Evolutionary conservation across 352 stramenopile genomes (phyloP).

Genomic region (Phytophthora ramorum): DNA sequence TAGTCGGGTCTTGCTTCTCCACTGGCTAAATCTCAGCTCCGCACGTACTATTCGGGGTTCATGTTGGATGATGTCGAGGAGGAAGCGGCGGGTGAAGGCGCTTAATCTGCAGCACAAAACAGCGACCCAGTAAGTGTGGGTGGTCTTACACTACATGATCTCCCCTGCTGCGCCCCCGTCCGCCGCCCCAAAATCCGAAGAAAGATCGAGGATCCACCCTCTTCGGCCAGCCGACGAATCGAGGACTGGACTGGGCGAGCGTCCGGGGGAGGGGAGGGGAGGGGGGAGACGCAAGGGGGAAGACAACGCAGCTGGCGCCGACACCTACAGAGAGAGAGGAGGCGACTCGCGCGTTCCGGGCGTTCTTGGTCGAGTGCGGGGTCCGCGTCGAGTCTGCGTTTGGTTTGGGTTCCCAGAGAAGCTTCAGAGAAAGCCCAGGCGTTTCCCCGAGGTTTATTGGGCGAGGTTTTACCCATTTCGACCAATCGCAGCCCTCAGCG

Average conservation of each 20-base stretch:
- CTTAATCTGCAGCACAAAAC: conserved; percentile 30
- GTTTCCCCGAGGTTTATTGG: conserved; percentile 23
- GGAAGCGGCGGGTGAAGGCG: conserved; percentile 30
- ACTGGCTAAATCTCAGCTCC: conserved; percentile 2
- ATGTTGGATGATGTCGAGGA: conserved; percentile 52
- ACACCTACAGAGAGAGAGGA: conserved; percentile 32
- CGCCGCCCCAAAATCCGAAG: conserved; percentile 5
- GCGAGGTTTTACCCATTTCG: conserved; percentile 19
- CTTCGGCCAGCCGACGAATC: conserved; percentile 10
- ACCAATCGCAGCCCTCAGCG: conserved; percentile 35
- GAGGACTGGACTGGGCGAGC: not conserved
- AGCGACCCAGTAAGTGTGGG: conserved; percentile 13
- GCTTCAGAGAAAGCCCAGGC: conserved; percentile 23
- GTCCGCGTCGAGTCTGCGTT: conserved; percentile 32
- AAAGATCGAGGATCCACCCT: conserved; percentile 33
- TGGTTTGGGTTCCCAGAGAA: conserved; percentile 29
- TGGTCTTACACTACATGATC: not conserved
- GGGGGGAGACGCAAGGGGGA: not conserved
- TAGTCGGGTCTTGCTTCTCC: conserved; percentile 6
- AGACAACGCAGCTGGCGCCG: not conserved
- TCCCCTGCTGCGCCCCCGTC: conserved; percentile 11
- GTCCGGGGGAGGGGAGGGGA: not conserved
- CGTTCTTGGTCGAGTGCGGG: conserved; percentile 35
- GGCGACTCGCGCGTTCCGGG: conserved; percentile 31
- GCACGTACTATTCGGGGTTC: conserved; percentile 94